Base-by-base conservation (phyloP, 352 stramenopile species). In the Aphanomyces cochlioides region DNA sequence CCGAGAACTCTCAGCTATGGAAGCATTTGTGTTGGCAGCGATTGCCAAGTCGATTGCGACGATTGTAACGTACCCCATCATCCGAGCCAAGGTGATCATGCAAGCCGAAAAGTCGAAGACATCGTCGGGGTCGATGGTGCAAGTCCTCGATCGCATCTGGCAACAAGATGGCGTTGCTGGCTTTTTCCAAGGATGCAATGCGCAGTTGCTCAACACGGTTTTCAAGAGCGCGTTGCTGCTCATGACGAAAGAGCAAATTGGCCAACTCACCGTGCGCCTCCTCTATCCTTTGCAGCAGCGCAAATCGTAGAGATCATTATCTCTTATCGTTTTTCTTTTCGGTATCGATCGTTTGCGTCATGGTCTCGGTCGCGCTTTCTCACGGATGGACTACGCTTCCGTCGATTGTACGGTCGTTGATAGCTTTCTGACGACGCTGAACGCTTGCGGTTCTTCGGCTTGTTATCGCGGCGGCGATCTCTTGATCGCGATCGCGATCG, bases 21-120 rank as follows among this genome's bases (percentile, higher is more conserved):
- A 95, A 65, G 84, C 86, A n/a, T 95, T 96, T 65, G 50, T 93
- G 56, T 69, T 96, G 37, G 88, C 85, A 2, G 86, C 86, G 7
- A 81, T 92, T 56, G 82, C 88, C 12, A 96, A 96, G 75, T 85
- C 84, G 4, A 77, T 95, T 38, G 88, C 88, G 15, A 96, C 88
- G 2, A 61, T 96, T 37, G 15, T 94, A 47, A 96, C 88, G n/a
- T 96, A 96, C 75, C 88, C 88, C 5, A 68, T 96, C 47, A 96
- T 96, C 73, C 88, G 88, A 39, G 87, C 88, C 40, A 96, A 96
- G 75, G 87, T 93, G 63, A 74, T 93, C n/a, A 90, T 93, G 81
- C 85, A 93, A 72, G 83, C 83, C 1, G 79, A 90, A 75, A 89
- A 87, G 72, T 87, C 88, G 66, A 76, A 87, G 21, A 57, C 79